Evolutionary conservation across 345 rosid species (phyloP).

Genomic region (Bruguiera sexangula): DNA sequence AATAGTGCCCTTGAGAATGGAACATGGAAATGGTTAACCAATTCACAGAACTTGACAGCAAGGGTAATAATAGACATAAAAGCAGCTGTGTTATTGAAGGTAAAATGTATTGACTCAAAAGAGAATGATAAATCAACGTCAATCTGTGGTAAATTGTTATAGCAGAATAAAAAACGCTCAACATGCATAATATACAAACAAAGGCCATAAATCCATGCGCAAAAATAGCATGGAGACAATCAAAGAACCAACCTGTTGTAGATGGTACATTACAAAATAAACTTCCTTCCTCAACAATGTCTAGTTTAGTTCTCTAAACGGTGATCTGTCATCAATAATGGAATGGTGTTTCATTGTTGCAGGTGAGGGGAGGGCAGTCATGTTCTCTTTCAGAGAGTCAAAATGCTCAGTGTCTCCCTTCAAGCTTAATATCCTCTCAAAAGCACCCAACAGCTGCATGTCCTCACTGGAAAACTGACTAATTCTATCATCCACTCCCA

Average conservation of each 20-base stretch:
- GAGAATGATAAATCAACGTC: background rate
- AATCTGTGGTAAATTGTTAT: conserved; percentile 24
- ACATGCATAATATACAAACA: conserved; percentile 21
- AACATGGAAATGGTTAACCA: no score
- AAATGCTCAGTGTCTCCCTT: conserved; percentile 25
- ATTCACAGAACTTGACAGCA: no score
- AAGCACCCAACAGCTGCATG: conserved; percentile 40
- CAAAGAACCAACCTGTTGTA: background rate
- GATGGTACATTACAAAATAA: background rate
- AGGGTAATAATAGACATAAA: no score
- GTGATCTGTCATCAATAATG: conserved; percentile 57
- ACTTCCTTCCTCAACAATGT: background rate
- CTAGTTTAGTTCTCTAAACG: conserved; percentile 71
- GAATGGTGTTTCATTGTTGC: conserved; percentile 35
- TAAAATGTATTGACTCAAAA: no score
- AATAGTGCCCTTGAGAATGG: no score
- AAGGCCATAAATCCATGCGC: conserved; percentile 8
- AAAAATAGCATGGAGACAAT: conserved; percentile 5
- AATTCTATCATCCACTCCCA: conserved; percentile 40
- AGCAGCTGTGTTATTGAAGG: no score
- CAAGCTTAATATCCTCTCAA: conserved; percentile 28
- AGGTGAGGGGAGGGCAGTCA: conserved; percentile 29
- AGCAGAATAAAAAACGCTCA: background rate
- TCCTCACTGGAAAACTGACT: conserved; percentile 56
- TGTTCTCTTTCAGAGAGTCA: conserved; percentile 39